Base-by-base conservation (phyloP, 2,329 filamentous ascomycete genomes). In the Colletotrichum sublineola region DNA sequence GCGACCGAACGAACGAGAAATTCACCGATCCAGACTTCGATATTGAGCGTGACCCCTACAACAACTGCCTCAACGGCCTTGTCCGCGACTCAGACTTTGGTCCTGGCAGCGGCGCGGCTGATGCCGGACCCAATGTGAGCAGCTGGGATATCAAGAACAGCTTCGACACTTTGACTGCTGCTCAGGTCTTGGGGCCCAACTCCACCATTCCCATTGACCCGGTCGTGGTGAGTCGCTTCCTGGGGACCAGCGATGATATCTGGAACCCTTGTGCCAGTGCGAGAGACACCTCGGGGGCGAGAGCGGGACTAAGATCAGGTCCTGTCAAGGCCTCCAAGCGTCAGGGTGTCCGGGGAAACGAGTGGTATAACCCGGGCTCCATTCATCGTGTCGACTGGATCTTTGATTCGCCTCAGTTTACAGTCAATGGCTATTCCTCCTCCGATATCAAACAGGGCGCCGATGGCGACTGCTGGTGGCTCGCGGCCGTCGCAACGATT, bases 401-500 rank as follows among this genome's bases (percentile, higher is more conserved):
- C 68, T 84, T 85, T 53, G 81, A 83, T 56, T 79, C 78, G 12
- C 82, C 83, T 0, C 79, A 81, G 57, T 85, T 84, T 68, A 83
- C 79, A 20, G 74, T 83, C n/a, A 80, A 81, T 38, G 81, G 82
- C 18, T 85, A 79, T 73, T 81, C 82, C 14, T 78, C 80, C 53
- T 81, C 83, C 1, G 83, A 85, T 48, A 82, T 85, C 73, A 82
- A 82, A 74, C 84, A 85, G 68, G 83, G 83, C 29, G 73, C 73
- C 12, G 87, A 88, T 74, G 92, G 92, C 1, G 91, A 94, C 78
- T 94, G 92, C 80, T 94, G 92, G 91, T 90, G 93, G 79, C 85
- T 94, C 78, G 91, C 92, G 5, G 91, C 91, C 0, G 81, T 94
- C 20, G 90, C 90, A 29, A 92, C 91, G 0, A 87, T 94, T 75